phyloP scores from a whole-genome alignment of 257 asterid species.

The Apocynum venetum region DNA sequence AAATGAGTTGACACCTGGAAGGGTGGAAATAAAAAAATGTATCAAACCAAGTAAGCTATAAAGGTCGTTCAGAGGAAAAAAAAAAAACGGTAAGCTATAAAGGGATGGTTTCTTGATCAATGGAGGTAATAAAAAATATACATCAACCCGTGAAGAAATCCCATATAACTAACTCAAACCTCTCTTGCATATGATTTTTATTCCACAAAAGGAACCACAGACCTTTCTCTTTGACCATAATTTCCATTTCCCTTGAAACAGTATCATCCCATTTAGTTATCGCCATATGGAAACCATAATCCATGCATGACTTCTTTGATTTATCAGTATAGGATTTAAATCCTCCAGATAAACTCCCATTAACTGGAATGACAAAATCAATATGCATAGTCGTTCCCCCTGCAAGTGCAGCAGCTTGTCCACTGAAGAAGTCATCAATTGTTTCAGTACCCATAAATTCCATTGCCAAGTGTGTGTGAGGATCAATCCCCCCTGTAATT shows the following conservation, averaged over 20 bases:
- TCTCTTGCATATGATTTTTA: background rate
- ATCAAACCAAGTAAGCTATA: background rate
- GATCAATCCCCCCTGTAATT: conserved; percentile 92
- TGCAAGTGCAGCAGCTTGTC: conserved; percentile 97
- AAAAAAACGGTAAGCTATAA: background rate
- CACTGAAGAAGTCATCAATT: conserved; percentile 83
- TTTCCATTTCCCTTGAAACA: conserved; percentile 81
- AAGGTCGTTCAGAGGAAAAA: no score
- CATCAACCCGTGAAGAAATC: background rate
- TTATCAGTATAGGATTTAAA: conserved; percentile 67
- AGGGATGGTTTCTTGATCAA: background rate
- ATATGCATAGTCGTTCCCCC: conserved; percentile 99
- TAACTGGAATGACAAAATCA: conserved; percentile 87
- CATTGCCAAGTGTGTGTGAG: conserved; percentile 96
- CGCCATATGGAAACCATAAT: conserved; percentile 99
- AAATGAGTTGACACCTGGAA: conserved; percentile 84
- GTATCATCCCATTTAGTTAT: conserved; percentile 93
- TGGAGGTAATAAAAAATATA: background rate
- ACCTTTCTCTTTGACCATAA: conserved; percentile 95
- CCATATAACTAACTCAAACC: background rate
- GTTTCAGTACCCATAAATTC: conserved; percentile 92
- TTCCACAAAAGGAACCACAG: background rate
- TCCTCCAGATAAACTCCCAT: conserved; percentile 85
- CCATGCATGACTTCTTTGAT: conserved; percentile 85
- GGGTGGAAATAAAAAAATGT: conserved; percentile 4